Base-by-base conservation (phyloP, 2,329 filamentous ascomycete species). In the Alternaria rosae region DNA sequence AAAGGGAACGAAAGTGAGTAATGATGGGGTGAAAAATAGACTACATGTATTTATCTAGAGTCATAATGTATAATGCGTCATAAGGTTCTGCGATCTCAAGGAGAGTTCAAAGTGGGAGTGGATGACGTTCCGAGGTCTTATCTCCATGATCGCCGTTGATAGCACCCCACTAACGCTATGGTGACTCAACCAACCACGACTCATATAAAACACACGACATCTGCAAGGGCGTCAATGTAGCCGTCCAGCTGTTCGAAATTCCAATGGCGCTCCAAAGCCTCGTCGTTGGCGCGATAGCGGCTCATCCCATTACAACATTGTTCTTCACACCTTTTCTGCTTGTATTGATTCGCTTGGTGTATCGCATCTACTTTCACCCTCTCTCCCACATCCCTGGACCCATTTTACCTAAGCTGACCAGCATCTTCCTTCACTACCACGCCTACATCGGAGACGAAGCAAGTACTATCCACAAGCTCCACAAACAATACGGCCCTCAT, bases 391-490 rank as follows among this genome's bases (percentile, higher is more conserved):
- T 76, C 6, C 70, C 73, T 2, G 74, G 74, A 1, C 72, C 72
- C 3, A 10, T 70, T 1, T 17, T 71, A 2, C 56, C 73, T n/a
- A 74, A 68, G 30, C 20, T 65, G 2, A 70, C 70, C 2, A 69
- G 69, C 2, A 53, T 74, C 21, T 76, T 73, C 68, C 70, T 76
- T 11, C 50, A 74, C 45, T 73, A 74, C 26, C 70, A 74, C 45
- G 65, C 72, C 25, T 74, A 76, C n/a, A 47, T 72, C 32, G 74
- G 73, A 17, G 68, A 76, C 38, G 70, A 73, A 64, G 72, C 70
- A 11, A 68, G 62, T 15, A 56, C 50, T 3, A 68, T 71, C 10
- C 69, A 72, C 38, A 44, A 54, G 3, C 69, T 74, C 5, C 72
- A 75, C 57, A 32, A 61, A 23, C 55, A 47, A 38, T 71, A 75